These are phyloP conservation scores for Candida ipomoeae DNA, from an alignment of 805 yeast species.

Conservation along the genomic window DNA sequence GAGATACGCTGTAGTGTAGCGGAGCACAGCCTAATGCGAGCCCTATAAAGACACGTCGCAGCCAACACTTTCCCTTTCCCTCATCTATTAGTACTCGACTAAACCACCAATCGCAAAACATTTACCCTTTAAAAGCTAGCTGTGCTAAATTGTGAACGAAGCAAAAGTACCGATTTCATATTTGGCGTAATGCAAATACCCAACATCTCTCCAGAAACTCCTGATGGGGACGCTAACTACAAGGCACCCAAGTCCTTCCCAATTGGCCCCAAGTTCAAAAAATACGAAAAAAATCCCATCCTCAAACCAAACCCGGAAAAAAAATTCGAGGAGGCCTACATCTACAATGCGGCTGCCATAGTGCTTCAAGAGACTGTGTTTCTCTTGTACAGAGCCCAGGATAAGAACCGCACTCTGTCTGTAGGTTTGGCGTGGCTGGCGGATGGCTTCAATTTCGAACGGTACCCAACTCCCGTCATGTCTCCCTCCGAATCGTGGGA, in stretches of 20 bases:
- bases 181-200: conserved; percentile 20
- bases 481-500: conserved; percentile 39
- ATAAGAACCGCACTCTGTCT: conserved; percentile 27
- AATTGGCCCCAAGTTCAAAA: conserved; percentile 35
- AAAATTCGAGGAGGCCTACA: conserved; percentile 36
- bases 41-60: not conserved
- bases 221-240: conserved; percentile 30
- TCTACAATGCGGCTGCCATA: conserved; percentile 42
- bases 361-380: conserved; percentile 35
- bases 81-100: not conserved
- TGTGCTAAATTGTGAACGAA: no score
- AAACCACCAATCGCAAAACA: no score
- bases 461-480: conserved; percentile 30
- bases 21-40: not conserved
- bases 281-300: conserved; percentile 35
- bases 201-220: conserved; percentile 21
- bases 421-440: conserved; percentile 41
- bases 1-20: not conserved
- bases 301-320: conserved; percentile 33
- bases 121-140: no score
- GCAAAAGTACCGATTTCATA: no score
- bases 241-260: conserved; percentile 35
- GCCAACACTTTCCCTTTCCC: not conserved
- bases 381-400: conserved; percentile 38
- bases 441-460: conserved; percentile 33